Evolutionary conservation across 2,329 filamentous ascomycete genomes (phyloP).

Genomic region (Pseudogymnoascus pannorum): DNA sequence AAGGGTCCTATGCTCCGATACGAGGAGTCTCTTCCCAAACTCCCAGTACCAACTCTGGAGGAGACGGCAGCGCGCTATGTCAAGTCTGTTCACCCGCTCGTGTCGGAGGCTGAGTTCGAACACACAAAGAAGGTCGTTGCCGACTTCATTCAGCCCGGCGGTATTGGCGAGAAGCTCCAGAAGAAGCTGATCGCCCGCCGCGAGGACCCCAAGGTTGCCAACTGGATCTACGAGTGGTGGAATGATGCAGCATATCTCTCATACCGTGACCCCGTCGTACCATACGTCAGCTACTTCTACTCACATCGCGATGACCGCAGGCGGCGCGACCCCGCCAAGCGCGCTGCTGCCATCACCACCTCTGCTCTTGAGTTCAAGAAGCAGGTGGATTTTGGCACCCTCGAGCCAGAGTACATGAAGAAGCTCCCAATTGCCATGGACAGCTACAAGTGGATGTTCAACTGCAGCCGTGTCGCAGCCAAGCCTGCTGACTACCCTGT

Average conservation of each 20-base stretch:
- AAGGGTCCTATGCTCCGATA: slow-evolving; percentile 78
- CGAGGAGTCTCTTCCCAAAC: slow-evolving; percentile 73
- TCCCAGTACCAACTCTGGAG: slow-evolving; percentile 75
- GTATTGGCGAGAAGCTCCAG: slow-evolving; percentile 75
- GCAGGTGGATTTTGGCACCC: slow-evolving; percentile 70
- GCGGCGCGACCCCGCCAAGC: slow-evolving; percentile 81
- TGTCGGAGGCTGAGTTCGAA: slow-evolving; percentile 61
- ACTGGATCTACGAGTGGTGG: slow-evolving; percentile 99
- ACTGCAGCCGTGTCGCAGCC: slow-evolving; percentile 76
- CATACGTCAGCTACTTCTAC: slow-evolving; percentile 99
- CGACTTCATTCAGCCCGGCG: slow-evolving; percentile 83
- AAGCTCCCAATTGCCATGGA: slow-evolving; percentile 96
- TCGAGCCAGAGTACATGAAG: slow-evolving; percentile 99
- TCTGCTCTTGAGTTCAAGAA: slow-evolving; percentile 89
- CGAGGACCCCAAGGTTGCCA: slow-evolving; percentile 73
- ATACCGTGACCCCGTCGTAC: slow-evolving; percentile 92
- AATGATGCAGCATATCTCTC: slow-evolving; percentile 87
- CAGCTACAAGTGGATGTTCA: slow-evolving; percentile 99
- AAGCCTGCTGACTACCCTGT: slow-evolving; percentile 74
- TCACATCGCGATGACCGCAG: slow-evolving; percentile 90
- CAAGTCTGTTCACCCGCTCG: slow-evolving; percentile 69
- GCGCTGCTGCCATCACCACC: slow-evolving; percentile 82
- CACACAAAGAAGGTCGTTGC: slow-evolving; percentile 74
- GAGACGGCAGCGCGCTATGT: slow-evolving; percentile 76
- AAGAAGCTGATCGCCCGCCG: slow-evolving; percentile 75